Evolutionary conservation across 2,329 filamentous ascomycete species (phyloP), one percentile per base, ranked within the genome.

Genomic region (Rosellinia necatrix): DNA sequence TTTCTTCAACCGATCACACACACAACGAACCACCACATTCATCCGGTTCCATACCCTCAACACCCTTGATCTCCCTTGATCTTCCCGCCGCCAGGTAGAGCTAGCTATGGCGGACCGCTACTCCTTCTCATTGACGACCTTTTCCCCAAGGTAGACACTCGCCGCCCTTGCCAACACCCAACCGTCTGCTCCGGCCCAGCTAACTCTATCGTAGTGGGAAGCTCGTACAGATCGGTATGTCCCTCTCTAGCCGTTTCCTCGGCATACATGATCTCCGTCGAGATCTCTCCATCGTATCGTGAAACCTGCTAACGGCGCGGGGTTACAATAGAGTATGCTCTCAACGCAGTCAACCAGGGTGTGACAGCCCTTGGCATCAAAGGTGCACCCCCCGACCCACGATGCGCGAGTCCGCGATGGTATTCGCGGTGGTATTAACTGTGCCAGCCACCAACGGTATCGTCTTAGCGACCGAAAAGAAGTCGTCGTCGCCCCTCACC

Each of bases 321-420:
- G 25, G 22, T 30, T 41, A 37, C 29, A 47, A 52, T 42, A 99
- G 94, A 99, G 82, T 99, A 99, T 89, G 94, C 94, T 66, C 82
- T 99, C 74, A 97, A 97, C 75, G 94, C 94, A 62, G 94, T 99
- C 75, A 99, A 99, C 80, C 93, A 97, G 81, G 94, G 94, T 77
- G 94, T 99, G 67, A 99, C 94, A 66, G 93, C 94, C 66, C 86
- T 99, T 58, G 94, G 94, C 69, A 99, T 99, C 81, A 99, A 99
- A 86, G 92, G 92, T 92, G 80, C 66, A 75, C 61, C 37, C 48
- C 17, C 19, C 38, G 12, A 42, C 21, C 15, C 12, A n/a, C 22
- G 4, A 22, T 29, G 22, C 17, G 22, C 44, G 27, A 34, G 29
- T 27, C n/a, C 12, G 19, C 15, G 24, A 8, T 30, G 37, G 10